phyloP scores from a whole-genome alignment of 805 yeast species.

The Jamesozyma jinghongensis region DNA sequence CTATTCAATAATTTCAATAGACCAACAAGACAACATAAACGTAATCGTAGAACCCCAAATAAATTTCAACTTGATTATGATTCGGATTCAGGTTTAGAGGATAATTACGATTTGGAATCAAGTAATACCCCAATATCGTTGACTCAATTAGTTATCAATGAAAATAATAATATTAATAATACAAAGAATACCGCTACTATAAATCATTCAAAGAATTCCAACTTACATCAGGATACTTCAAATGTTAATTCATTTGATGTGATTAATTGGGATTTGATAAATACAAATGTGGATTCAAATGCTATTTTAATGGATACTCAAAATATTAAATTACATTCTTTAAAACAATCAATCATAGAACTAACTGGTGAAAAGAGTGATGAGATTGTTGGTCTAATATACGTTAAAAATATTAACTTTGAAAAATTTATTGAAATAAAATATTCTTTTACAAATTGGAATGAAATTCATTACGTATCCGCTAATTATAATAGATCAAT shows the following conservation, averaged over 20 bases:
- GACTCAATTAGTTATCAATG: not conserved
- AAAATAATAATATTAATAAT: not conserved
- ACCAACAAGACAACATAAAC: not conserved
- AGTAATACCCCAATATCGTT: slow-evolving; percentile 7
- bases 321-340: slow-evolving; percentile 16
- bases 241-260: slow-evolving; percentile 4
- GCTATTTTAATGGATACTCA: slow-evolving; percentile 2
- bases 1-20: not conserved
- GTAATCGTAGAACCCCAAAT: not conserved
- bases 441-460: slow-evolving; percentile 28
- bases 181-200: not conserved
- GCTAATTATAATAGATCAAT: slow-evolving; percentile 24
- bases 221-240: too few species aligned
- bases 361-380: slow-evolving; percentile 4
- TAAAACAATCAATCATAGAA: slow-evolving; percentile 3
- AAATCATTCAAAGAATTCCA: too few species aligned
- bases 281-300: not conserved
- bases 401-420: slow-evolving; percentile 26
- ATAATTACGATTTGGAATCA: slow-evolving; percentile 14
- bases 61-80: slow-evolving; percentile 4
- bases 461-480: slow-evolving; percentile 23
- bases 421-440: slow-evolving; percentile 29
- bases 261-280: slow-evolving; percentile 3
- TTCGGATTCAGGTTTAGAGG: slow-evolving; percentile 14
- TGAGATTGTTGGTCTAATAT: slow-evolving; percentile 22